These are phyloP conservation scores for Pleurostoma richardsiae DNA, from an alignment of 2,329 filamentous ascomycete species.

Conservation along the genomic window DNA sequence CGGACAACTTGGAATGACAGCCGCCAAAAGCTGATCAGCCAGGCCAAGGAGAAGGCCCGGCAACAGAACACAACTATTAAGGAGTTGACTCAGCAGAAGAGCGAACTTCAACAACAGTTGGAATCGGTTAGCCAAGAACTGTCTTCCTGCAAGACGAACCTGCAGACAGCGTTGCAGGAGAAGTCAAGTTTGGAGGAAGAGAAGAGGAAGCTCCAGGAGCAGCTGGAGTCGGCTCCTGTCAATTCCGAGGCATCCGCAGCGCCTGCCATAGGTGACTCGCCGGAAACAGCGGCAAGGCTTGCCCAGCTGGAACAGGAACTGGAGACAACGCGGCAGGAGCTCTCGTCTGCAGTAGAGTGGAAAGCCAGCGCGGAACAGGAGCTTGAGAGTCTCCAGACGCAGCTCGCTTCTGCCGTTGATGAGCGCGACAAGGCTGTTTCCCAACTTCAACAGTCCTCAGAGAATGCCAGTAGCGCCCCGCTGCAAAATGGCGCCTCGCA, in stretches of 20 bases:
- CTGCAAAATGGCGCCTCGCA: constrained; percentile 20
- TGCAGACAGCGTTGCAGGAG: constrained; percentile 41
- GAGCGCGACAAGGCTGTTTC: constrained; percentile 60
- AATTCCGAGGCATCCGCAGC: constrained; percentile 16
- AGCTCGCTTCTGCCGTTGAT: constrained; percentile 57
- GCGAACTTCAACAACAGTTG: constrained; percentile 45
- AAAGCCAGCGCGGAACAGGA: constrained; percentile 65
- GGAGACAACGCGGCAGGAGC: constrained; percentile 41
- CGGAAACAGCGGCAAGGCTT: constrained; percentile 33
- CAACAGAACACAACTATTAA: constrained; percentile 47
- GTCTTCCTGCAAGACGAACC: constrained; percentile 40
- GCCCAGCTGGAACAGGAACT: constrained; percentile 42
- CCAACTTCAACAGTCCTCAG: constrained; percentile 12
- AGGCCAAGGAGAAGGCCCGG: constrained; percentile 57
- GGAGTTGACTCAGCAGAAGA: constrained; percentile 49
- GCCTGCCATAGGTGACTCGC: constrained; percentile 33
- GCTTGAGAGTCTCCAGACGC: constrained; percentile 45
- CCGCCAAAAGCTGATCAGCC: constrained; percentile 51
- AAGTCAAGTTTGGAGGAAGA: constrained; percentile 25
- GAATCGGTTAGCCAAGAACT: constrained; percentile 36
- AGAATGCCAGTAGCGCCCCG: constrained; percentile 18
- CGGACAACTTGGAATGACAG: constrained; percentile 47
- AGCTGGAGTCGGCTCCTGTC: constrained; percentile 7
- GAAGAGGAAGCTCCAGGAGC: constrained; percentile 36
- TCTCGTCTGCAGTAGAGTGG: constrained; percentile 61